Percentiles rank a stretch among this genome's conserved stretches.
These are phyloP conservation scores for Diophrys sp. DNA, from an alignment of 73 alveolate genomes.

Conservation along the genomic window DNA sequence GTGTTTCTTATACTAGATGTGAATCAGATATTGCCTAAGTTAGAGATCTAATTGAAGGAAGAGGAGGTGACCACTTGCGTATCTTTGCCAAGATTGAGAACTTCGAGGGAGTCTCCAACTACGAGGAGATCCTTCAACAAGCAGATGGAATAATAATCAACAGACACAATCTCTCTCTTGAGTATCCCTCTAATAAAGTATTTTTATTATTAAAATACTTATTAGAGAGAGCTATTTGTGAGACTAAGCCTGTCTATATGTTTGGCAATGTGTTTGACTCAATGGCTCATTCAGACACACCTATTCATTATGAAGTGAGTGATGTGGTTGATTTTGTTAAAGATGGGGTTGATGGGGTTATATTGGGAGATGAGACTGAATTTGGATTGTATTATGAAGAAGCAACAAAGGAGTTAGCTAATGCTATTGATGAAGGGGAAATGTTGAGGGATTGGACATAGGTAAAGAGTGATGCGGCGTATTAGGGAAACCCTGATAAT, in stretches of 20 bases:
- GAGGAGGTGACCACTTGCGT: background rate
- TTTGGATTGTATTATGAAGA: conserved; percentile 5
- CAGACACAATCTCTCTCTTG: conserved; percentile 17
- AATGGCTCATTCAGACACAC: conserved; percentile 3
- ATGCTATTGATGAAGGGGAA: background rate
- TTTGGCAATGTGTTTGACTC: conserved; percentile 11
- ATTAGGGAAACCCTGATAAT: too few relatives aligned
- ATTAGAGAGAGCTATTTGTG: conserved; percentile 11
- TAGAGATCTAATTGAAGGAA: conserved; percentile 8
- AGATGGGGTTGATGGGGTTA: conserved; percentile 28
- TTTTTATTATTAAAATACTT: conserved; percentile 12
- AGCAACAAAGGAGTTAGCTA: background rate
- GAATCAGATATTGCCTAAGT: conserved; percentile 10
- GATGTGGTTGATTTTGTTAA: conserved; percentile 18
- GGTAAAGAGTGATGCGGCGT: background rate
- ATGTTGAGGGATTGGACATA: background rate
- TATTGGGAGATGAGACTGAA: conserved; percentile 17
- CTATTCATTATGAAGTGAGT: conserved; percentile 11
- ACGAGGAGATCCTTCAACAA: conserved; percentile 9
- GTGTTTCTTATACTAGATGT: background rate
- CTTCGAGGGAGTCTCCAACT: conserved; percentile 15
- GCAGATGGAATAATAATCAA: conserved; percentile 18
- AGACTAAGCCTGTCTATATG: conserved; percentile 17
- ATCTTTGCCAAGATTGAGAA: conserved; percentile 23
- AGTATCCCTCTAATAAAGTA: conserved; percentile 15